These are phyloP conservation scores for Aureobasidium melanogenum DNA, from an alignment of 2,329 filamentous ascomycete genomes.

Conservation along the genomic window DNA sequence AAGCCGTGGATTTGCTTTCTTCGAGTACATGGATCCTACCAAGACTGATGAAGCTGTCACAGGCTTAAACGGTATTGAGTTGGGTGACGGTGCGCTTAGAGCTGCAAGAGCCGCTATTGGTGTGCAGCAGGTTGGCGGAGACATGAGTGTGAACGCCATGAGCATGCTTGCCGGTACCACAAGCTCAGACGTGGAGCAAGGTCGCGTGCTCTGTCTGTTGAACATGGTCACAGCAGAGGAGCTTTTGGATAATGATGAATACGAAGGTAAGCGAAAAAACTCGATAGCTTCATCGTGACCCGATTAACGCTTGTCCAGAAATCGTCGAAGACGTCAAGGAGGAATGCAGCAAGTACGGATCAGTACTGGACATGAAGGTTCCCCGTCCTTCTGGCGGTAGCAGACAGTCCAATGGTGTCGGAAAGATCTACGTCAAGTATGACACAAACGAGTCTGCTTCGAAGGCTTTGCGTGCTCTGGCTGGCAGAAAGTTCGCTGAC, in stretches of 20 bases:
- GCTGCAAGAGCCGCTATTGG: constrained; percentile 86
- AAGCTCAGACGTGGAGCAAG: constrained; percentile 66
- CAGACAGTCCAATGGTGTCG: constrained; percentile 78
- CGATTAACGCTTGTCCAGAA: constrained; percentile 51
- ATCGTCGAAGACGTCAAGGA: constrained; percentile 91
- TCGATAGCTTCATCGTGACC: not conserved
- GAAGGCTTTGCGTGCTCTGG: constrained; percentile 79
- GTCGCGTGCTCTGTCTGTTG: constrained; percentile 79
- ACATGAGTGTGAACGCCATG: constrained; percentile 96
- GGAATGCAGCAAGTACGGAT: constrained; percentile 86
- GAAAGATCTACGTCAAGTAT: constrained; percentile 97
- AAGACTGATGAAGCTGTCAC: constrained; percentile 81
- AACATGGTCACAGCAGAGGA: constrained; percentile 99
- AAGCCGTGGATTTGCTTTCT: constrained; percentile 83
- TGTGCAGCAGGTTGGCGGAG: constrained; percentile 85
- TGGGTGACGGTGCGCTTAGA: constrained; percentile 77
- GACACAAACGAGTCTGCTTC: constrained; percentile 67
- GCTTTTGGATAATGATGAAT: constrained; percentile 86
- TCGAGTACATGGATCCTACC: constrained; percentile 74
- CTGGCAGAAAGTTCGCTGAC: constrained; percentile 91
- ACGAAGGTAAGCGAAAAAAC: constrained; percentile 59
- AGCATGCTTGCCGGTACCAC: constrained; percentile 86
- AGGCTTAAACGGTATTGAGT: constrained; percentile 84
- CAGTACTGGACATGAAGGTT: constrained; percentile 81
- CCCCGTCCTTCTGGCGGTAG: constrained; percentile 77